Base-by-base conservation (phyloP, 371 early-diverging fungal species). In the Batkoa obscura region DNA sequence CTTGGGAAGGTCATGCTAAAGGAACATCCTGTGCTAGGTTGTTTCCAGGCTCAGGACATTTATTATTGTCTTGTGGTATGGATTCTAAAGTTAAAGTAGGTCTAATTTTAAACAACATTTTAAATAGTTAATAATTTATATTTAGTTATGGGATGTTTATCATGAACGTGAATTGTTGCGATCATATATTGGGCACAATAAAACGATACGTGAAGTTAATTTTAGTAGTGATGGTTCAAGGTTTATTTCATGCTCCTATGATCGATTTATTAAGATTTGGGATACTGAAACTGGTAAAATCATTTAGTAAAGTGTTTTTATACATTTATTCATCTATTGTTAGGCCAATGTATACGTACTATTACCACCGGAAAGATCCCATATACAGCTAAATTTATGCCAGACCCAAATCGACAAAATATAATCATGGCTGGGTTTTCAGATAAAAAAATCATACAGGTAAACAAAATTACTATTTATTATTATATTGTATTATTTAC, bases 221-320 rank as follows among this genome's bases (percentile, higher is more conserved):
- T 98, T 95, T 69, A 81, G 74, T 45, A 86, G 81, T 62, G 84
- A 86, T 61, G 96, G 98, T 23, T 64, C 71, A 4, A 61, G 72
- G 43, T 95, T 98, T 62, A 59, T 98, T 42, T 85, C 83, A 63
- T 86, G 89, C 34, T 80, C 85, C 53, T 94, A 90, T 61, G 98
- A 98, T 66, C 79, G 80, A 56, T 84, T 75, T 59, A 75, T 91
- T 35, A 95, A 95, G 66, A 66, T 91, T 41, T 98, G 96, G 96
- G 98, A 98, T 65, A 94, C 94, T 0, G 94, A 94, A 61, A 95
- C 94, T 15, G 91, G 79, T 67, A 62, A 60, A 23, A 23, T 23
- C 23, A 23, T 23, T 23, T 23, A 23, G 23, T 23, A 23, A 23
- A 23, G 23, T 23, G 23, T 23, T 23, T 23, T 23, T 23, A 23